Conservation (phyloP, 768 basidiomycete species). For the Rhodotorula babjevae region DNA sequence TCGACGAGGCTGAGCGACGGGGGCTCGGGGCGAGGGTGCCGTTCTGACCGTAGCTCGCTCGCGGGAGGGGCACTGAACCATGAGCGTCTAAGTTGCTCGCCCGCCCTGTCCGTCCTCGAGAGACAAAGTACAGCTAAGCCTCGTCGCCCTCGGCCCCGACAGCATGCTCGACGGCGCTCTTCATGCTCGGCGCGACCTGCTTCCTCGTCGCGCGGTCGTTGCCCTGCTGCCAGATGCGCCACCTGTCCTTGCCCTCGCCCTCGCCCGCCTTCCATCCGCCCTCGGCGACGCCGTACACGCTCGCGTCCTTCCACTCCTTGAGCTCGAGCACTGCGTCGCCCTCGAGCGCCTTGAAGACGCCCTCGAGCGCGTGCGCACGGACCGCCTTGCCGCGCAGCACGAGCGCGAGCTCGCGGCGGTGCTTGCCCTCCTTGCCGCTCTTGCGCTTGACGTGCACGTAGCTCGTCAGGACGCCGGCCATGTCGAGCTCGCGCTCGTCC, state of each 20-base stretch:
- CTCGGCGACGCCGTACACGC: slow-evolving; percentile 34
- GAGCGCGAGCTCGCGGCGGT: slow-evolving; percentile 65
- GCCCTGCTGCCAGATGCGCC: slow-evolving; percentile 49
- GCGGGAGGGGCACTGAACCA: too few species aligned
- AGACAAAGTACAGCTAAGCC: too few species aligned
- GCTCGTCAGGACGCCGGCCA: slow-evolving; percentile 74
- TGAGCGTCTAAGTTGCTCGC: too few species aligned
- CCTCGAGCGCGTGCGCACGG: not conserved
- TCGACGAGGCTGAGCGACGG: slow-evolving; percentile 24
- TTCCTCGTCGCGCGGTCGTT: slow-evolving; percentile 49
- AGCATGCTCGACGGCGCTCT: slow-evolving; percentile 14
- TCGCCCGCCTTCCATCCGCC: not conserved
- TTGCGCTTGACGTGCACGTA: slow-evolving; percentile 45
- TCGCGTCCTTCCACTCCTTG: slow-evolving; percentile 49
- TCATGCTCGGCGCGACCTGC: slow-evolving; percentile 47
- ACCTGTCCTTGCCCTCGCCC: slow-evolving; percentile 11
- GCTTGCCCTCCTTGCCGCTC: slow-evolving; percentile 52
- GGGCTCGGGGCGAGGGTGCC: slow-evolving; percentile 10
- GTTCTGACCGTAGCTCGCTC: not conserved
- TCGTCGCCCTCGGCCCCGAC: not conserved
- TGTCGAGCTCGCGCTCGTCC: slow-evolving; percentile 58
- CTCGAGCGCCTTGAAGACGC: slow-evolving; percentile 62
- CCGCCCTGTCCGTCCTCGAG: too few species aligned
- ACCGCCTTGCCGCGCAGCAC: slow-evolving; percentile 43
- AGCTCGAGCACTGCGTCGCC: slow-evolving; percentile 55